A percentile compares a stretch with the other conserved stretches of the same genome.
phyloP scores from a whole-genome alignment of 139 green algal species.

The Micractinium sp. region DNA sequence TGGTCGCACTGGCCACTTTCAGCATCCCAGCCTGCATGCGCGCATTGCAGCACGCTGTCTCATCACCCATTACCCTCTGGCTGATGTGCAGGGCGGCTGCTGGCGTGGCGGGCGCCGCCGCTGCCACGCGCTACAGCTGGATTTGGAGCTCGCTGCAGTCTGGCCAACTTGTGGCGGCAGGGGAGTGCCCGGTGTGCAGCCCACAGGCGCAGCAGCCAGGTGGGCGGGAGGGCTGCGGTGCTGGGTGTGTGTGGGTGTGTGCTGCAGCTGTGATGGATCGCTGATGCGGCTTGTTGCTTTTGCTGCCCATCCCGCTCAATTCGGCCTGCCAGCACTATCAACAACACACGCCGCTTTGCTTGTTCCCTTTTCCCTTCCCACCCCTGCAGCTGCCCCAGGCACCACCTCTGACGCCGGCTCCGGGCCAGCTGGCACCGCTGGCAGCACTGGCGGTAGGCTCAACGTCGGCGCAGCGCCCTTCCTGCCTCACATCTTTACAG shows the following conservation, averaged over 20 bases:
- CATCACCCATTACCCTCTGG: too few species aligned
- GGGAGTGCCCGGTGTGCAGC: background rate
- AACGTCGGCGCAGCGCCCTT: background rate
- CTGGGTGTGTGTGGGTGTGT: too few species aligned
- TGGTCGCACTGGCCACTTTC: too few species aligned
- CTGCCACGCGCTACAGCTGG: background rate
- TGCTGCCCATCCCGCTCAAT: too few species aligned
- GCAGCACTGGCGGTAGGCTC: background rate
- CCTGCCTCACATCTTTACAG: slow-evolving; percentile 8
- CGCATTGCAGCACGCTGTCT: background rate
- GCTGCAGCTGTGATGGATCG: background rate
- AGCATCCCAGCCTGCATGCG: too few species aligned
- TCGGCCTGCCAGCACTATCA: too few species aligned
- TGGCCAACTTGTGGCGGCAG: background rate
- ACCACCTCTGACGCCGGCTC: too few species aligned
- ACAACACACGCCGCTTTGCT: too few species aligned
- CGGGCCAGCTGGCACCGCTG: background rate
- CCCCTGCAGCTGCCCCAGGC: too few species aligned
- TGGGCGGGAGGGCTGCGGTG: background rate
- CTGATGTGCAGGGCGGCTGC: background rate
- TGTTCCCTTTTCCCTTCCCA: too few species aligned
- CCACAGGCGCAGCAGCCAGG: background rate
- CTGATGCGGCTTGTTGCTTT: too few species aligned
- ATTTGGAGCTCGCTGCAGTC: background rate
- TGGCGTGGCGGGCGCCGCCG: background rate